Conservation (phyloP, 2,329 filamentous ascomycete genomes). For the Fusarium sp. region DNA sequence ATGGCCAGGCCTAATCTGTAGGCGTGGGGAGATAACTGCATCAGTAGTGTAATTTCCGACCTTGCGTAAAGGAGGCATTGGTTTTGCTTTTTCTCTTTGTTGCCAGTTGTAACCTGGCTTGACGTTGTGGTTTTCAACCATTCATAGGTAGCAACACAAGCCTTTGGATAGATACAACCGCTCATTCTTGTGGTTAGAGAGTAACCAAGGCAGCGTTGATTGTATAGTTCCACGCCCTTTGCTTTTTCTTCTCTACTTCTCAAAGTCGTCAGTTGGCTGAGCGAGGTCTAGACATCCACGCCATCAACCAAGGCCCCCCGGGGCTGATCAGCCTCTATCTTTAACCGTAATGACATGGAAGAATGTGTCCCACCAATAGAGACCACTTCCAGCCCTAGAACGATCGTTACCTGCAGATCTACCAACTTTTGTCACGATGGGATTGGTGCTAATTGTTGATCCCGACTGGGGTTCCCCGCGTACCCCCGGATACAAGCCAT, state of each 20-base stretch:
- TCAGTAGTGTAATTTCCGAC: no score
- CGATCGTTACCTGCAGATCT: neutral
- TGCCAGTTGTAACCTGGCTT: no score
- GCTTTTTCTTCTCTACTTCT: no score
- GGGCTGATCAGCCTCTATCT: conserved; percentile 4
- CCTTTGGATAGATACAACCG: no score
- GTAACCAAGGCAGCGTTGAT: no score
- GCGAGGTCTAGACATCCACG: neutral
- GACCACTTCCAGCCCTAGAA: fast-evolving
- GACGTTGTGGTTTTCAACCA: no score
- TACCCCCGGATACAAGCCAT: neutral
- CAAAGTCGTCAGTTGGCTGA: neutral
- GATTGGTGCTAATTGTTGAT: conserved; percentile 37
- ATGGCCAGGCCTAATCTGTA: neutral
- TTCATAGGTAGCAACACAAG: no score
- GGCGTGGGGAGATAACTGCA: no score
- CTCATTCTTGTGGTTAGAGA: no score
- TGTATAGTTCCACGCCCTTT: no score
- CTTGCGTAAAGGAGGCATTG: no score
- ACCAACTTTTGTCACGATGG: neutral
- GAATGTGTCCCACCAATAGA: conserved; percentile 3
- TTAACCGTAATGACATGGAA: conserved; percentile 23
- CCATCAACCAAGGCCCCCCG: neutral
- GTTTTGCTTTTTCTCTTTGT: no score
- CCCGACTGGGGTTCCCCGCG: conserved; percentile 35